phyloP scores from a whole-genome alignment of 192 early-diverging fungal genomes.

The Umbelopsis sp. region DNA sequence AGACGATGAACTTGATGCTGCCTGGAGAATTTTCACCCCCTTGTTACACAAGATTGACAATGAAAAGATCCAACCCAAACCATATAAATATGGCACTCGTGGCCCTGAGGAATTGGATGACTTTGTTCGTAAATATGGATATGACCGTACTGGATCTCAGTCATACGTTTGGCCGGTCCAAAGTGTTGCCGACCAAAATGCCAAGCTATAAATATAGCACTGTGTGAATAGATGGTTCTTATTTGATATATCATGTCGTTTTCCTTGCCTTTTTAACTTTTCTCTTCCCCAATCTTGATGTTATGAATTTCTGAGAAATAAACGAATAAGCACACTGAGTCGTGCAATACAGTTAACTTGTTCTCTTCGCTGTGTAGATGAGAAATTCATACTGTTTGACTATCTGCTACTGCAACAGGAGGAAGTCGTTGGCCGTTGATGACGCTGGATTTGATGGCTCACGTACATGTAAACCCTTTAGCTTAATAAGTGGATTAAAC shows the following conservation, averaged over 20 bases:
- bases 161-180: slow-evolving; percentile 55
- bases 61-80: slow-evolving; percentile 51
- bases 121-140: slow-evolving; percentile 68
- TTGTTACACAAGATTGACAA: slow-evolving; percentile 87
- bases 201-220: neutral
- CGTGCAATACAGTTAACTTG: no score
- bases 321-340: neutral
- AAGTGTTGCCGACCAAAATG: slow-evolving; percentile 17
- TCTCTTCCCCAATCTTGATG: neutral
- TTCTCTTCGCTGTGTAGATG: no score
- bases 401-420: no score
- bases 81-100: slow-evolving; percentile 83
- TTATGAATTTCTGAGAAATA: neutral
- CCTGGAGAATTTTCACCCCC: slow-evolving; percentile 98
- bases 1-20: slow-evolving; percentile 90
- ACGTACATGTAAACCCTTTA: no score
- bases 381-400: no score
- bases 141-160: slow-evolving; percentile 41
- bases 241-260: neutral
- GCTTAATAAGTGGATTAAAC: no score
- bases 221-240: slow-evolving; percentile 13
- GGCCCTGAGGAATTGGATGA: slow-evolving; percentile 80
- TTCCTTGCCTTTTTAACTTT: neutral
- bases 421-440: no score
- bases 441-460: no score